These are phyloP conservation scores for Pseudogymnoascus sp. DNA, from an alignment of 2,329 filamentous ascomycete genomes.

Conservation along the genomic window DNA sequence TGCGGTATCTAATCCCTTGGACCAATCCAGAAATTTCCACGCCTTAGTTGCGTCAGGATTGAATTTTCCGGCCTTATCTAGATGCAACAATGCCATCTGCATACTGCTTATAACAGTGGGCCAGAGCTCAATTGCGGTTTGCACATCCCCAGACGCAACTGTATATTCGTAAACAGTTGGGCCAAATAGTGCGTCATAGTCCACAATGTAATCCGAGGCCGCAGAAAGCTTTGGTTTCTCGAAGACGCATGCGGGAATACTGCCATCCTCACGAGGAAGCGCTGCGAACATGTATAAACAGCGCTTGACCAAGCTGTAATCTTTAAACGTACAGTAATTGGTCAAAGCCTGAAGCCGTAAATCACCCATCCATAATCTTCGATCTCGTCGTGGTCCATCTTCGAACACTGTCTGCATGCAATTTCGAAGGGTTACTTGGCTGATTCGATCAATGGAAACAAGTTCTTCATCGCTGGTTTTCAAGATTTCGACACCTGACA, in stretches of 20 bases:
- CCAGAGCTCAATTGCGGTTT: constrained; percentile 28
- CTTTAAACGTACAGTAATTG: constrained; percentile 32
- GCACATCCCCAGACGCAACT: constrained; percentile 26
- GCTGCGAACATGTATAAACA: constrained; percentile 33
- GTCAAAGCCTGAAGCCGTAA: constrained; percentile 32
- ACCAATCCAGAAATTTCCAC: constrained; percentile 32
- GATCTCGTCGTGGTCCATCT: constrained; percentile 32
- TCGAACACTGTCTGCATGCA: constrained; percentile 36
- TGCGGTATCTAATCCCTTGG: constrained; percentile 23
- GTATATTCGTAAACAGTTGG: constrained; percentile 30
- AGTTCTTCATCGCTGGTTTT: constrained; percentile 21
- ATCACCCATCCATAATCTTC: constrained; percentile 34
- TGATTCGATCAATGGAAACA: constrained; percentile 26
- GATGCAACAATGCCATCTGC: constrained; percentile 22
- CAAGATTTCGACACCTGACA: constrained; percentile 2
- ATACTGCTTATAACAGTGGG: constrained; percentile 27
- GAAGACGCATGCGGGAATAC: constrained; percentile 31
- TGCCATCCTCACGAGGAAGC: constrained; percentile 27
- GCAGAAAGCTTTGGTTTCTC: constrained; percentile 28
- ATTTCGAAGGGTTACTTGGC: constrained; percentile 30
- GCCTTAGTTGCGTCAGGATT: constrained; percentile 14
- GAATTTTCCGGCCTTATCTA: constrained; percentile 22
- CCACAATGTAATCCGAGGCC: constrained; percentile 31
- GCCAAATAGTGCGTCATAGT: constrained; percentile 32
- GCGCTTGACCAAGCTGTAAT: constrained; percentile 31